Evolutionary conservation across 1,284 basidiomycete species (phyloP).

Genomic region (Trichosporon sp.): DNA sequence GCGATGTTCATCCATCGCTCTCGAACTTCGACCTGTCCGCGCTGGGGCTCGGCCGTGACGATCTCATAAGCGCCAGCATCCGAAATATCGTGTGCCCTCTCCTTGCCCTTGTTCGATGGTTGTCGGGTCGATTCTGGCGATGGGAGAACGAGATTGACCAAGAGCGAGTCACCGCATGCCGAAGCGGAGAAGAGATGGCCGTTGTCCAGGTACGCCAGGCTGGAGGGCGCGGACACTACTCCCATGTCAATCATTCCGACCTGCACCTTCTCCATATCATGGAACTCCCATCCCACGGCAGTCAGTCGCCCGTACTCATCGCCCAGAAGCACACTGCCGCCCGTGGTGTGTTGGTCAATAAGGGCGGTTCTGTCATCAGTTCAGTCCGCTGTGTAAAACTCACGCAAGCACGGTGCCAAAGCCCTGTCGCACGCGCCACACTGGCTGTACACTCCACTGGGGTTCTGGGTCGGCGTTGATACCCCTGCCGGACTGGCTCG

Average conservation of each 20-base stretch:
- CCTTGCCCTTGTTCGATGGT: conserved; percentile 42
- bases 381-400: conserved; percentile 49
- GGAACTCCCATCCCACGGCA: conserved; percentile 64
- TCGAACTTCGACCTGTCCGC: conserved; percentile 61
- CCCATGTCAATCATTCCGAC: conserved; percentile 72
- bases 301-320: conserved; percentile 76
- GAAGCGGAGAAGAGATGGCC: conserved; percentile 80
- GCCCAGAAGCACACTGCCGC: conserved; percentile 67
- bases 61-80: conserved; percentile 56
- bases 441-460: conserved; percentile 40
- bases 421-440: conserved; percentile 53
- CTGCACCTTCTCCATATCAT: conserved; percentile 53
- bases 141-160: conserved; percentile 60
- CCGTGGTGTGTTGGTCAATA: conserved; percentile 30
- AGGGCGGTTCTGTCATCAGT: conserved; percentile 58
- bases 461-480: conserved; percentile 29
- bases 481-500: conserved; percentile 40
- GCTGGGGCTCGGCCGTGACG: conserved; percentile 38
- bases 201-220: conserved; percentile 73
- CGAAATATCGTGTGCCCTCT: conserved; percentile 44
- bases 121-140: neutral
- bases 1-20: conserved; percentile 78
- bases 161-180: conserved; percentile 76
- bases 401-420: conserved; percentile 54
- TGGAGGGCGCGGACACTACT: conserved; percentile 75